A percentile compares a stretch with the other conserved stretches of the same genome.
Conservation (phyloP, 202 grass and related monocot genomes). For the Digitaria exilis region DNA sequence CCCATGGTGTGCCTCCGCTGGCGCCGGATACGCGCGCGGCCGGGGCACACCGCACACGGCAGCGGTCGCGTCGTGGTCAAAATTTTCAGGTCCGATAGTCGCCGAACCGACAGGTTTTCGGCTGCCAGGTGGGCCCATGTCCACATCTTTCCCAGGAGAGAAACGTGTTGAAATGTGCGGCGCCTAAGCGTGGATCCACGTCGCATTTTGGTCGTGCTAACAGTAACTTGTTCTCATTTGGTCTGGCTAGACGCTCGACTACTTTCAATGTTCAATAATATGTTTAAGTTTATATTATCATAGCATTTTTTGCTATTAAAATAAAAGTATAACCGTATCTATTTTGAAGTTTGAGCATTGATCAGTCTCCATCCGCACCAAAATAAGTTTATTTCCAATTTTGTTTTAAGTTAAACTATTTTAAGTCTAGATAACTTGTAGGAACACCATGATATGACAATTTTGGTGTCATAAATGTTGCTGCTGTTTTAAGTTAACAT, state of each 20-base stretch:
- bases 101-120: not conserved
- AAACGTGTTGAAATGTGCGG: not conserved
- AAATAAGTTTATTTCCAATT: no score
- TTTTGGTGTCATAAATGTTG: no score
- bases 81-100: not conserved
- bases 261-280: not conserved
- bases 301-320: not conserved
- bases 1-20: not conserved
- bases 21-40: not conserved
- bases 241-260: not conserved
- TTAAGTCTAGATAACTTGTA: no score
- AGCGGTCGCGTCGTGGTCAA: constrained; percentile 15
- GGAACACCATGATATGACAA: no score
- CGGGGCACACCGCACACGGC: no score
- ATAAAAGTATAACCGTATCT: not conserved
- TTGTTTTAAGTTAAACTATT: no score
- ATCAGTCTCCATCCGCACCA: no score
- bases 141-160: no score
- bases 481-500: no score
- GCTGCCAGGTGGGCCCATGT: constrained; percentile 8
- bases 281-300: no score
- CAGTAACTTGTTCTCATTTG: not conserved
- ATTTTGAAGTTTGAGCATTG: not conserved
- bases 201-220: not conserved
- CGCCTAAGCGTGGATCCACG: not conserved